phyloP scores from a whole-genome alignment of 768 basidiomycete genomes.

The Lentinus brumalis region DNA sequence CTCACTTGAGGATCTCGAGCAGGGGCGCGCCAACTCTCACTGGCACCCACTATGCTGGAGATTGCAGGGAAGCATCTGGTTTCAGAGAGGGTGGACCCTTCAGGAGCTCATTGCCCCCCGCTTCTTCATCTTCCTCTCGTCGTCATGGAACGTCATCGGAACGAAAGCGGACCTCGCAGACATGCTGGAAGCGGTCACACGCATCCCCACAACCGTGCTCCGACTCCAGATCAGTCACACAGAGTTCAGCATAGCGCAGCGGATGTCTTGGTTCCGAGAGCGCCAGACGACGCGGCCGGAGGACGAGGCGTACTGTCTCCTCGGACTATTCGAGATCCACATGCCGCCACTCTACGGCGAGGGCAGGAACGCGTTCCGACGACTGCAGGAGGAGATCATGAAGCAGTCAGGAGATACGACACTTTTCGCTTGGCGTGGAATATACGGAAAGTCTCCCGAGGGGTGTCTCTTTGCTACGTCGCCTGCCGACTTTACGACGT shows the following conservation, averaged over 20 bases:
- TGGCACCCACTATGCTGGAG: not conserved
- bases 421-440: not conserved
- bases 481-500: too few relatives aligned
- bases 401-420: not conserved
- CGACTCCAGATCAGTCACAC: not conserved
- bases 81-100: not conserved
- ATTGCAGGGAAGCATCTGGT: too few relatives aligned
- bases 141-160: not conserved
- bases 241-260: not conserved
- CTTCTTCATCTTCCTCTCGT: not conserved
- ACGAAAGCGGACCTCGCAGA: not conserved
- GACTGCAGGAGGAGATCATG: conserved; percentile 2
- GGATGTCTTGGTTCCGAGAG: not conserved
- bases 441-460: too few relatives aligned
- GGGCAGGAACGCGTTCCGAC: not conserved
- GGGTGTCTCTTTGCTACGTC: too few relatives aligned
- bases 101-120: not conserved
- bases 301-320: conserved; percentile 2
- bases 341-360: not conserved
- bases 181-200: not conserved
- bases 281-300: not conserved
- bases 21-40: too few relatives aligned
- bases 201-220: not conserved
- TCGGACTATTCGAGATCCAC: not conserved
- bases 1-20: too few relatives aligned